These are phyloP conservation scores for Euphorbia neoarborescens DNA, from an alignment of 441 rosid species.

Conservation along the genomic window DNA sequence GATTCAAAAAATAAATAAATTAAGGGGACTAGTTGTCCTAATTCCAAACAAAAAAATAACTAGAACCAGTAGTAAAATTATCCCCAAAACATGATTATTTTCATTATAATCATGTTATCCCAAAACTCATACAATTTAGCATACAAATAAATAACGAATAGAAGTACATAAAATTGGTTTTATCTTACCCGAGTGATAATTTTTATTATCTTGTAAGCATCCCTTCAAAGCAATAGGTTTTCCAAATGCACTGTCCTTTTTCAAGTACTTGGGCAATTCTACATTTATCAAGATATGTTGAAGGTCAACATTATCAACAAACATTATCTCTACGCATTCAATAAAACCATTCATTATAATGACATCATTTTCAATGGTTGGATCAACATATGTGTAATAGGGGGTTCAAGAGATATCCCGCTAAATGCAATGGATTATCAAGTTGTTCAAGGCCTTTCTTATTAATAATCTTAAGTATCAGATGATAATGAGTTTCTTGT, in stretches of 20 bases:
- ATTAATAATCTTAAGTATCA: too few relatives aligned
- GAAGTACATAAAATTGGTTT: too few relatives aligned
- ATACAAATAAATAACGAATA: too few relatives aligned
- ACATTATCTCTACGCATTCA: neutral
- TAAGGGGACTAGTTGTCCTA: too few relatives aligned
- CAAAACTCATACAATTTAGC: too few relatives aligned
- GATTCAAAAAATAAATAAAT: too few relatives aligned
- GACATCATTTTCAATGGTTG: neutral
- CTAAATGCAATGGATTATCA: neutral
- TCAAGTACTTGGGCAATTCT: neutral
- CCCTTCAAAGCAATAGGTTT: neutral
- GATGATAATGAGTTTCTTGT: neutral
- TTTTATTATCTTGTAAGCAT: neutral
- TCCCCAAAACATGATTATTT: too few relatives aligned
- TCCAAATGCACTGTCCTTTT: neutral
- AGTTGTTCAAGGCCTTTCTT: neutral
- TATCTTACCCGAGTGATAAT: neutral
- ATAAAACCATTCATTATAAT: neutral
- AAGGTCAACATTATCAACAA: neutral
- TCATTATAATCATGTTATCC: too few relatives aligned
- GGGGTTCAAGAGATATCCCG: neutral
- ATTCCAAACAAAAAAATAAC: too few relatives aligned
- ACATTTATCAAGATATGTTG: neutral
- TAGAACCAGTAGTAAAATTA: too few relatives aligned
- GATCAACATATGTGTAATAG: neutral